Conservation (phyloP, 768 basidiomycete genomes). For the Rhodotorula toruloides region DNA sequence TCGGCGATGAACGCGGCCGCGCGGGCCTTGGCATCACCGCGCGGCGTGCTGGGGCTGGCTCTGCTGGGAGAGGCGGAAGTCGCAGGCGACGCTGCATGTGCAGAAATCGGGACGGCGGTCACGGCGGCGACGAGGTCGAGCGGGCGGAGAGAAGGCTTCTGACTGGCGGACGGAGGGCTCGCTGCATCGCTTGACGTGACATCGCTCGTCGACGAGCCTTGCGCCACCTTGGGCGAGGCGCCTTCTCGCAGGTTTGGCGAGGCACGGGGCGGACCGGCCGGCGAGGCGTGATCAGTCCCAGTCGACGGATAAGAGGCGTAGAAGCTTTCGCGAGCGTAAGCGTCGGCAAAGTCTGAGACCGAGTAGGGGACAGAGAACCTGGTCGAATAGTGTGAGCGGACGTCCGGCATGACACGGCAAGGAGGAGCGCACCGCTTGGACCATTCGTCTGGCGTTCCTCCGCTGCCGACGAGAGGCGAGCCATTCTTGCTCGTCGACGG, state of each 20-base stretch:
- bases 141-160: too few relatives aligned
- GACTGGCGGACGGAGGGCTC: too few relatives aligned
- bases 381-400: background rate
- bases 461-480: too few relatives aligned
- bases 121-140: too few relatives aligned
- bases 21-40: conserved; percentile 25
- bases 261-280: background rate
- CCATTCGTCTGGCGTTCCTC: too few relatives aligned
- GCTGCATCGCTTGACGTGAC: too few relatives aligned
- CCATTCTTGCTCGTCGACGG: too few relatives aligned
- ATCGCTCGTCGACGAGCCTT: background rate
- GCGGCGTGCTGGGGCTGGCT: background rate
- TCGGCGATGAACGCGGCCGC: conserved; percentile 31
- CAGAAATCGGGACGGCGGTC: too few relatives aligned
- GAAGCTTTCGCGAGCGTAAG: background rate
- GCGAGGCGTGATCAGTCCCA: background rate
- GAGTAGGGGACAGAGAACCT: background rate
- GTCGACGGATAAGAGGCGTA: background rate
- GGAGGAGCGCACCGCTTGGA: background rate
- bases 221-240: background rate
- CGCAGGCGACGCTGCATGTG: too few relatives aligned
- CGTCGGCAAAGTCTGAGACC: background rate
- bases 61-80: too few relatives aligned
- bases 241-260: background rate
- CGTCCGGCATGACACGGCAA: too few relatives aligned